Evolutionary conservation across 805 yeast species (phyloP), one percentile per base, ranked within the genome.

Genomic region (Candida orba): DNA sequence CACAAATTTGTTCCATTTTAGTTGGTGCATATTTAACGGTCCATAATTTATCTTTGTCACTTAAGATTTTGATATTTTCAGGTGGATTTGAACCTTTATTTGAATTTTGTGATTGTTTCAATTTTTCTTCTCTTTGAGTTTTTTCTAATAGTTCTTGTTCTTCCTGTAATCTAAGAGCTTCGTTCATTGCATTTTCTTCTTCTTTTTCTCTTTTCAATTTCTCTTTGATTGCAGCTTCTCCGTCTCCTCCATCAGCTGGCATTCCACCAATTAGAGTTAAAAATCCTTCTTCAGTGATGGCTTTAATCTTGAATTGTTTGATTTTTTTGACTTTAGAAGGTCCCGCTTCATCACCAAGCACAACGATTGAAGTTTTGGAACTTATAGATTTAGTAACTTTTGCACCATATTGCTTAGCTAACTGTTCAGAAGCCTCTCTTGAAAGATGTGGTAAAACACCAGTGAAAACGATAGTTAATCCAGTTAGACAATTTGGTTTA

Each of bases 291-390:
- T 93, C 95, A 55, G 78, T 81, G 47, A 91, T 82, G 34, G 95
- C 88, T 63, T 90, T 90, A 43, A 87, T 78, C 8, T 76, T 73
- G 50, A 81, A 68, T 41, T 78, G 76, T 54, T 78, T 81, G 51
- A 95, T 91, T 56, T 81, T 86, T 54, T 78, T 77, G 36, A 93
- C 78, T 63, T 93, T 93, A n/a, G 88, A 79, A 3, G 98, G 97
- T 1, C 99, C 99, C 3, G 99, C 98, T 52, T 93, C 97, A 41
- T 75, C 88, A 8, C 99, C 99, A 27, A 93, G 71, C 2, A 93
- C 97, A 2, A 91, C 95, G 37, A 89, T 70, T 22, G 88, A 76
- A 1, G 99, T 93, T 56, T 83, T 86, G 10, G 87, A 78, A 44
- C 93, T 84, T 23, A 91, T 82, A 0, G 95, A 76, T 53, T 86